These are phyloP conservation scores for Platismatia glauca DNA, from an alignment of 495 filamentous ascomycete genomes.

Conservation along the genomic window DNA sequence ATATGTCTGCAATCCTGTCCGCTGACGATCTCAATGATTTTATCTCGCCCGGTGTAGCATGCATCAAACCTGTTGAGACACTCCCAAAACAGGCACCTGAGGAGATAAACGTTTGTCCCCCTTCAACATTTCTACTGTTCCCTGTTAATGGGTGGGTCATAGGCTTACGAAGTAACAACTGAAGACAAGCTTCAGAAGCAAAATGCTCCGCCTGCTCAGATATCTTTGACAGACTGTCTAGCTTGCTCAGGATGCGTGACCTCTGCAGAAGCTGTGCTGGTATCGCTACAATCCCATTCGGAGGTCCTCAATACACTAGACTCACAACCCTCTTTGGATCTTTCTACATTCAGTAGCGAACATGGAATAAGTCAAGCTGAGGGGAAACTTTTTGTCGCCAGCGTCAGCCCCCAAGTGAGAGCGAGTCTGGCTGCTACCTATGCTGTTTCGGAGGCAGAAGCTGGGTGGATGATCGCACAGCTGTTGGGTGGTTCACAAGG, in stretches of 20 bases:
- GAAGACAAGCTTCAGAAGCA: conserved; percentile 66
- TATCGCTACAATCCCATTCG: conserved; percentile 81
- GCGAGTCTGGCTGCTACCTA: conserved; percentile 80
- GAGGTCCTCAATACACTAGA: conserved; percentile 83
- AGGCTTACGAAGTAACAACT: conserved; percentile 77
- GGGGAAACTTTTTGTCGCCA: conserved; percentile 73
- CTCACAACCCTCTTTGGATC: conserved; percentile 43
- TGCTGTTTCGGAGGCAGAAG: conserved; percentile 60
- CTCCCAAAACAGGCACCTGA: conserved; percentile 50
- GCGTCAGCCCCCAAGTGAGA: conserved; percentile 80
- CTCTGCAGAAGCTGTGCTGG: conserved; percentile 88
- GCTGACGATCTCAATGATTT: conserved; percentile 98
- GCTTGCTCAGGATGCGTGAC: conserved; percentile 98
- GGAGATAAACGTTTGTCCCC: conserved; percentile 16
- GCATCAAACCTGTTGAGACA: conserved; percentile 94
- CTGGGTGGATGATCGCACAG: conserved; percentile 72
- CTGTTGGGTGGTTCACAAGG: conserved; percentile 64
- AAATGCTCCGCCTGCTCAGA: conserved; percentile 62
- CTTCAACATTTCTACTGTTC: conserved; percentile 7
- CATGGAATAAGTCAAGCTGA: conserved; percentile 31
- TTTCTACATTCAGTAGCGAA: conserved; percentile 24
- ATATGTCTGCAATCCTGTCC: conserved; percentile 69
- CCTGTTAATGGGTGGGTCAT: conserved; percentile 32
- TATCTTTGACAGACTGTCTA: conserved; percentile 93
- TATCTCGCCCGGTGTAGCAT: conserved; percentile 93